Base-by-base conservation (phyloP, 2,329 filamentous ascomycete species). In the Alternaria arbusti region DNA sequence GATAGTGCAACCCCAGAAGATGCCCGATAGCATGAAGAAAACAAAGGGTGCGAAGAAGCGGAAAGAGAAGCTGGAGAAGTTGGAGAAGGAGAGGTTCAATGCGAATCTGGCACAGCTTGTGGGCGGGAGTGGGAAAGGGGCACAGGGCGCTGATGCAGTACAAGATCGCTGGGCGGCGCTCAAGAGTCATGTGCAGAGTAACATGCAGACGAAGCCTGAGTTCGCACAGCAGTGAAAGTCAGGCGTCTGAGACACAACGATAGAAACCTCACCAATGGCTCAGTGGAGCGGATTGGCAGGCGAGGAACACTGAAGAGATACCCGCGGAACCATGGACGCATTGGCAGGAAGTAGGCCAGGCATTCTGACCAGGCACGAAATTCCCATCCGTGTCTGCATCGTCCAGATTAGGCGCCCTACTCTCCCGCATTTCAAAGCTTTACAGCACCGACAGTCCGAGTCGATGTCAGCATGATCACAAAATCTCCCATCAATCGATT, bases 151-250 rank as follows among this genome's bases (percentile, higher is more conserved):
- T 12, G 55, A 67, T 30, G 74, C 68, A 36, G 67, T 70, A 61
- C 70, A 68, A 66, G 78, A 73, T 58, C 74, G 91, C 59, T 97
- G 93, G 91, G 91, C 91, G 28, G 93, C 93, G 15, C 78, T 98
- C 79, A 88, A 94, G 72, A 89, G 85, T 10, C 96, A 95, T 76
- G 96, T 97, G 55, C 90, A 92, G 2, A 86, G 90, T 45, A 97
- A 93, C 1, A 93, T 97, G 89, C 93, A 97, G 82, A 91, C 93
- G 80, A 95, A 95, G 71, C 88, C 91, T 13, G 92, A 91, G 4
- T 97, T 97, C 76, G 64, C 57, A 8, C 72, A 74, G 58, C 73
- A 65, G 40, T 58, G 44, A 67, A 25, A 20, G 22, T 15, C 17
- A 9, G 22, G 22, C 20, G 28, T 44, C 9, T 52, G 30, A 25